A percentile compares a stretch with the other conserved stretches of the same genome.
phyloP scores from a whole-genome alignment of 441 rosid species.

The Euphorbia schlechtendalii region DNA sequence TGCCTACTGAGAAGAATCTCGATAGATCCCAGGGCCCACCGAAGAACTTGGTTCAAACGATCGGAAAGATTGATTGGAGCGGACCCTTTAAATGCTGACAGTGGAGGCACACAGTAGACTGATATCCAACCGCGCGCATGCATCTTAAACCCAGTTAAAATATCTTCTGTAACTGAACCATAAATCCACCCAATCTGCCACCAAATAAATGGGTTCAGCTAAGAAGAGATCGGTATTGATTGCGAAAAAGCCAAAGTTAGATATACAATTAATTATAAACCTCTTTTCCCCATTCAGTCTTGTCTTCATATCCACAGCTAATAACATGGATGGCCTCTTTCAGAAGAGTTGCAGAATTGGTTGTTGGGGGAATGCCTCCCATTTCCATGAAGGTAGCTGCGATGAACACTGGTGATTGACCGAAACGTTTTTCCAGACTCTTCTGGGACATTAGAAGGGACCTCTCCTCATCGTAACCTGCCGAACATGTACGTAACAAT shows the following conservation, averaged over 20 bases:
- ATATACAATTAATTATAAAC: too few species aligned
- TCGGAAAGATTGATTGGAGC: constrained; percentile 41
- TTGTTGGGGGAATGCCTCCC: constrained; percentile 91
- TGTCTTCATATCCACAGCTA: too few species aligned
- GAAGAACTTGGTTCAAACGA: constrained; percentile 95
- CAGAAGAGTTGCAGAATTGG: constrained; percentile 87
- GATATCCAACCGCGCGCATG: constrained; percentile 99
- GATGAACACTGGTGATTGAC: constrained; percentile 94
- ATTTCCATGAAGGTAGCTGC: constrained; percentile 95
- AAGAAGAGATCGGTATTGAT: too few species aligned
- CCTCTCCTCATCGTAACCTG: constrained; percentile 96
- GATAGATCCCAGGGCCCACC: constrained; percentile 96
- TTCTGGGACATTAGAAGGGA: constrained; percentile 90
- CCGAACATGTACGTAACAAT: constrained; percentile 22
- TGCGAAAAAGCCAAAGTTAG: too few species aligned
- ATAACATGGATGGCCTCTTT: too few species aligned
- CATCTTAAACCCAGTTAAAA: constrained; percentile 97
- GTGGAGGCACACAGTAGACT: constrained; percentile 92
- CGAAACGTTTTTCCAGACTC: constrained; percentile 93
- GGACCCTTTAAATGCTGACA: constrained; percentile 86
- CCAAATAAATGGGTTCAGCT: too few species aligned
- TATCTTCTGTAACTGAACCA: constrained; percentile 22
- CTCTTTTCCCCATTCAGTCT: too few species aligned
- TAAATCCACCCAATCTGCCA: constrained; percentile 47
- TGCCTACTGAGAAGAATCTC: constrained; percentile 95